Evolutionary conservation across 2,329 filamentous ascomycete genomes (phyloP).

Genomic region (Colletotrichum shisoi): DNA sequence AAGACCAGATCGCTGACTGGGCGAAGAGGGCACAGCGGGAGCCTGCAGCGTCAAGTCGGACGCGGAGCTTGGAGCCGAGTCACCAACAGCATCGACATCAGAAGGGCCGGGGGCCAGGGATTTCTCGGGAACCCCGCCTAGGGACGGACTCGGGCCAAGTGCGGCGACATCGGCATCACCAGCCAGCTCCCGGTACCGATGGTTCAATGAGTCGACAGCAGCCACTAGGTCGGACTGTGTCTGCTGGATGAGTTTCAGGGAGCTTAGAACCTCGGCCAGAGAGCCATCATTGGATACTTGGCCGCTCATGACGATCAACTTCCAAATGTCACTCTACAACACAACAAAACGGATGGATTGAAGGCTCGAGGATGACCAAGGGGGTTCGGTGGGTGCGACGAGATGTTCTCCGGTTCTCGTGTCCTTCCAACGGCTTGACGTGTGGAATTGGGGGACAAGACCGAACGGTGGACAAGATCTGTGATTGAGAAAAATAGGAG

Average conservation of each 20-base stretch:
- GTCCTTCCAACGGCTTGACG: neutral
- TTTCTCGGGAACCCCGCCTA: constrained; percentile 6
- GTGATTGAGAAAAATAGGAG: neutral
- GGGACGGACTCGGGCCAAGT: constrained; percentile 23
- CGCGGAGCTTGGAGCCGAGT: constrained; percentile 14
- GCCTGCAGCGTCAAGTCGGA: constrained; percentile 41
- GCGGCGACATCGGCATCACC: constrained; percentile 19
- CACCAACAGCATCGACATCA: constrained; percentile 9
- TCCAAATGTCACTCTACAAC: constrained; percentile 10
- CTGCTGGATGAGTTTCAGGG: constrained; percentile 51
- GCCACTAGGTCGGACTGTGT: constrained; percentile 53
- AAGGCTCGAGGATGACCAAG: neutral
- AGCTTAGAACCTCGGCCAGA: constrained; percentile 49
- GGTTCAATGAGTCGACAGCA: constrained; percentile 52
- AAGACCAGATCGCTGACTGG: constrained; percentile 55
- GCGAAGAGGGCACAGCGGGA: constrained; percentile 42
- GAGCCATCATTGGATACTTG: constrained; percentile 37
- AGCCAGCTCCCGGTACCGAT: constrained; percentile 41
- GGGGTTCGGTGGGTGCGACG: neutral
- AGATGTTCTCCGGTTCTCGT: neutral
- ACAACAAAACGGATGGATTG: neutral
- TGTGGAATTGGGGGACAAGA: neutral
- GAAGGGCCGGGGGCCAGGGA: constrained; percentile 37
- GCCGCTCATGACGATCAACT: constrained; percentile 26
- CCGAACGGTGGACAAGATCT: neutral